Evolutionary conservation across 2,329 filamentous ascomycete genomes (phyloP).

Genomic region (Microsporum canis): DNA sequence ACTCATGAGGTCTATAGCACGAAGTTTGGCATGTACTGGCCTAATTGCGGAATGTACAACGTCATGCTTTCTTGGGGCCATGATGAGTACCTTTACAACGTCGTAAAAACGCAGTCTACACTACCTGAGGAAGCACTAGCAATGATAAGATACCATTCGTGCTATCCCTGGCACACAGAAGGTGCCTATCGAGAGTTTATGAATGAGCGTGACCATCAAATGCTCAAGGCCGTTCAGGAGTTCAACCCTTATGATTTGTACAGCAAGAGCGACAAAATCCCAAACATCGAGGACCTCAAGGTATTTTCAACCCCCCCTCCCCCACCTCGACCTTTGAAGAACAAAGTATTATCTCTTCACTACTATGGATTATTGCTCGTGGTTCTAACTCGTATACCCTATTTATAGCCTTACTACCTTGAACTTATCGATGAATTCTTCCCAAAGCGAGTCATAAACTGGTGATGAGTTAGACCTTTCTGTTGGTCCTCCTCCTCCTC

Average conservation of each 20-base stretch:
- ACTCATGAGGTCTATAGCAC: constrained; percentile 61
- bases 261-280: constrained; percentile 78
- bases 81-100: constrained; percentile 53
- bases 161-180: constrained; percentile 82
- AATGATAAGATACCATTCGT: constrained; percentile 89
- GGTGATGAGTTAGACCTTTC: constrained; percentile 34
- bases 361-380: not conserved
- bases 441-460: constrained; percentile 51
- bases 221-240: constrained; percentile 69
- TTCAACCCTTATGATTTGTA: constrained; percentile 92
- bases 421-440: constrained; percentile 61
- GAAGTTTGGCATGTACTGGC: constrained; percentile 66
- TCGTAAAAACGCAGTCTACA: constrained; percentile 69
- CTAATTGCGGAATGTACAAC: constrained; percentile 72
- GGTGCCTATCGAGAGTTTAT: constrained; percentile 74
- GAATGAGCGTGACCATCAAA: constrained; percentile 66
- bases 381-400: not conserved
- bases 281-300: constrained; percentile 66
- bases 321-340: constrained; percentile 12
- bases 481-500: not conserved
- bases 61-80: constrained; percentile 79
- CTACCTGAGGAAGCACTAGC: constrained; percentile 73
- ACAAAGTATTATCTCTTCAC: not conserved
- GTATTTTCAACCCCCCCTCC: constrained; percentile 26
- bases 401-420: constrained; percentile 50